phyloP scores from a whole-genome alignment of 139 green algal genomes.

The Coccomyxa sp. region DNA sequence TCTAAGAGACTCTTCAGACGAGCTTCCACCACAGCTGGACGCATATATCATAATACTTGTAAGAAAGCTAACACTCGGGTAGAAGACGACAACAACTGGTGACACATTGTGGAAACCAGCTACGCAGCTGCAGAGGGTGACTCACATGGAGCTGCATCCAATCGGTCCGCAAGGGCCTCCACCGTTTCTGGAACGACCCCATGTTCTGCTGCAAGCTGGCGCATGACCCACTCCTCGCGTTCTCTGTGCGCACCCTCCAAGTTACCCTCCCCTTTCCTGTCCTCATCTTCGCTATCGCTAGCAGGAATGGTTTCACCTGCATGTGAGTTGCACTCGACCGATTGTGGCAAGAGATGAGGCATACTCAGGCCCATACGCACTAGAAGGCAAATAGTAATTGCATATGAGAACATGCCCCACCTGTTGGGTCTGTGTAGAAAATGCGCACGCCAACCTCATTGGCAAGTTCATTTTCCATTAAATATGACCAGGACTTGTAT shows the following conservation, averaged over 20 bases:
- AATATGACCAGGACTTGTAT: conserved; percentile 57
- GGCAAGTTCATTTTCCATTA: conserved; percentile 49
- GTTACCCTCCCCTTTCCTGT: conserved; percentile 10
- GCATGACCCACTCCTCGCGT: conserved; percentile 10
- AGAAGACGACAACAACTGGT: no score
- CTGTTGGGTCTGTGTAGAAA: conserved; percentile 55
- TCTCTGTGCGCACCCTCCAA: conserved; percentile 36
- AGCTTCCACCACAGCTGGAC: conserved; percentile 10
- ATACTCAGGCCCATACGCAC: background rate
- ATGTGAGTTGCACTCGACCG: no score
- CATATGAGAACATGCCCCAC: background rate
- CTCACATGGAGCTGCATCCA: background rate
- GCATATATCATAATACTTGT: background rate
- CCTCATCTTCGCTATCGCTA: conserved; percentile 48
- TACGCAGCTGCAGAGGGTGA: no score
- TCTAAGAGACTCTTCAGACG: conserved; percentile 14
- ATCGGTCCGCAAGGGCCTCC: background rate
- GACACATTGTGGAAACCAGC: no score
- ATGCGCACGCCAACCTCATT: conserved; percentile 45
- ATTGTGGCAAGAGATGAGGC: background rate
- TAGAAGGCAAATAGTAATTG: background rate
- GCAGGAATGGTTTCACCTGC: conserved; percentile 51
- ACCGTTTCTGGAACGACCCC: background rate
- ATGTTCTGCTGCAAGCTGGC: background rate
- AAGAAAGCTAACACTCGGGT: background rate